Conservation (phyloP, 768 basidiomycete species). For the Phlegmacium glaucopus region DNA sequence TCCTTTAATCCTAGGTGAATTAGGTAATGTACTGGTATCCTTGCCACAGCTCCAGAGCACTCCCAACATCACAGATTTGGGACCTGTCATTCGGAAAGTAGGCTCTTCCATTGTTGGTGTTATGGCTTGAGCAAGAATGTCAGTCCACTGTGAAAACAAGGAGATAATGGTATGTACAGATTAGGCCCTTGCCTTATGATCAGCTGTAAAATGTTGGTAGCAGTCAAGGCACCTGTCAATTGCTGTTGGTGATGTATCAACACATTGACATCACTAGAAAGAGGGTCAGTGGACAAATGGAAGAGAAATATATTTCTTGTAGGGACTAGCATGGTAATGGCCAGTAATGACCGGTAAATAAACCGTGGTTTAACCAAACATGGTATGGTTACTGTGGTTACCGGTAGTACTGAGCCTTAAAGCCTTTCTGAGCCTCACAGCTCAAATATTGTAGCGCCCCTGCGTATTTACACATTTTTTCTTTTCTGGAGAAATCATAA, state of each 20-base stretch:
- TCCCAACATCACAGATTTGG: background rate
- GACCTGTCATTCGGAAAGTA: constrained; percentile 30
- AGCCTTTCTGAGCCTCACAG: no score
- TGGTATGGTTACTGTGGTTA: no score
- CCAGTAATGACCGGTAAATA: no score
- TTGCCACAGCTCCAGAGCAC: constrained; percentile 41
- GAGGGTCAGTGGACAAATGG: background rate
- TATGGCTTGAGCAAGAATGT: constrained; percentile 24
- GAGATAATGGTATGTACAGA: constrained; percentile 30
- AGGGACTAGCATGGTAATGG: no score
- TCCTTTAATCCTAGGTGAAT: constrained; percentile 5
- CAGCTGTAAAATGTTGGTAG: constrained; percentile 46
- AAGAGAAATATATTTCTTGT: background rate
- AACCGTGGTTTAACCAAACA: no score
- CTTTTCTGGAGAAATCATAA: no score
- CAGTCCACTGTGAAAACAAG: background rate
- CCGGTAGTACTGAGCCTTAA: no score
- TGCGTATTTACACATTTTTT: no score
- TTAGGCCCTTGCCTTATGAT: constrained; percentile 47
- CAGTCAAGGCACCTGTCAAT: constrained; percentile 27
- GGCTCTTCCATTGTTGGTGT: constrained; percentile 43
- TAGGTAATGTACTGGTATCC: constrained; percentile 41
- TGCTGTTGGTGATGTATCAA: constrained; percentile 13
- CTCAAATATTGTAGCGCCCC: no score
- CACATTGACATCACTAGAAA: constrained; percentile 23